These are phyloP conservation scores for Achlya hypogyna DNA, from an alignment of 352 stramenopile genomes.

Conservation along the genomic window DNA sequence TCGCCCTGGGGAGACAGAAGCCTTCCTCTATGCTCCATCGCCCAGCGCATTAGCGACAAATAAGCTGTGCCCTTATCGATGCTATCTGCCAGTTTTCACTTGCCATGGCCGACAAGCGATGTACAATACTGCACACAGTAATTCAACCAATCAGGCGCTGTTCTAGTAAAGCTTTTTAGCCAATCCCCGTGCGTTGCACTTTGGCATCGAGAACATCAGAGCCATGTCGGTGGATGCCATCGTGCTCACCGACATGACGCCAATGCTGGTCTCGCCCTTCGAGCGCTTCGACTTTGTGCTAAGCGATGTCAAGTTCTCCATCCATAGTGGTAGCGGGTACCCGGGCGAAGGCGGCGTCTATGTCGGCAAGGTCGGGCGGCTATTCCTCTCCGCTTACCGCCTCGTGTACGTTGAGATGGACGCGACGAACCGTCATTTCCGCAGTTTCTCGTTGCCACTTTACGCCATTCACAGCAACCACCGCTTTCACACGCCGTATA, in stretches of 20 bases:
- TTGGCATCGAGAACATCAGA: neutral
- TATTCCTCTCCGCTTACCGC: conserved; percentile 11
- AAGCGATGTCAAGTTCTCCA: neutral
- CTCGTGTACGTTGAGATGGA: conserved; percentile 13
- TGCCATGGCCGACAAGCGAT: too few relatives aligned
- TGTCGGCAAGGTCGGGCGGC: neutral
- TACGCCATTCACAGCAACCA: neutral
- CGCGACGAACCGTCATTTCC: conserved; percentile 11
- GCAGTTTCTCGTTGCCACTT: conserved; percentile 11
- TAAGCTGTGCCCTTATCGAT: too few relatives aligned
- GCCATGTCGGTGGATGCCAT: conserved; percentile 11
- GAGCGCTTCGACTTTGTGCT: conserved; percentile 15
- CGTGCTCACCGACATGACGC: conserved; percentile 10
- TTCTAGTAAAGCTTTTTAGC: neutral
- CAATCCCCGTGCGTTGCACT: neutral
- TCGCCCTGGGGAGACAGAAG: too few relatives aligned
- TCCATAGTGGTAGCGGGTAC: conserved; percentile 4
- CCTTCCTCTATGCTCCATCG: too few relatives aligned
- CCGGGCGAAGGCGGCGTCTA: conserved; percentile 13
- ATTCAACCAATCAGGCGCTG: neutral
- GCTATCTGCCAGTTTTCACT: too few relatives aligned
- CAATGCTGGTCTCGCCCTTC: conserved; percentile 10
- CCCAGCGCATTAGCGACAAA: too few relatives aligned
- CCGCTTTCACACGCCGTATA: neutral
- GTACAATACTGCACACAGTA: too few relatives aligned